A percentile compares a stretch with the other conserved stretches of the same genome.
phyloP scores from a whole-genome alignment of 2,329 filamentous ascomycete species.

The Phaeosphaeriaceae sp. region DNA sequence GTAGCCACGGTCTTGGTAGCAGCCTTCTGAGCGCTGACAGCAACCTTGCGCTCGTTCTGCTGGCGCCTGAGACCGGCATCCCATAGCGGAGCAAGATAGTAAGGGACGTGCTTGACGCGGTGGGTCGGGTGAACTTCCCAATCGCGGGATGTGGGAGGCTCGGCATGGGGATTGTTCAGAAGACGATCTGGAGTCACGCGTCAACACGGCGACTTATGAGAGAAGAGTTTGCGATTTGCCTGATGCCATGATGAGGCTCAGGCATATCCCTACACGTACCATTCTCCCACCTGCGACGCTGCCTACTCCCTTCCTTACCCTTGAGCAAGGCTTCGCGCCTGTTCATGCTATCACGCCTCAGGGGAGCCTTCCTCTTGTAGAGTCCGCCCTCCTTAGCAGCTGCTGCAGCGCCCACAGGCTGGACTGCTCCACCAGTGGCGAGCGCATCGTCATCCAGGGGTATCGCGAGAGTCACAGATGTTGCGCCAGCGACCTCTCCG shows the following conservation, averaged over 20 bases:
- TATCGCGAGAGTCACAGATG: slow-evolving; percentile 73
- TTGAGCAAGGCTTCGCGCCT: slow-evolving; percentile 79
- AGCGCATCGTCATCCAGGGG: slow-evolving; percentile 69
- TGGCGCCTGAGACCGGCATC: slow-evolving; percentile 56
- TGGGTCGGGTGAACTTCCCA: slow-evolving; percentile 86
- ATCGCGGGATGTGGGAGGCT: slow-evolving; percentile 82
- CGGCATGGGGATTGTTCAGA: slow-evolving; percentile 82
- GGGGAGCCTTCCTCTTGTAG: slow-evolving; percentile 61
- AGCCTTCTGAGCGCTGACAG: slow-evolving; percentile 41
- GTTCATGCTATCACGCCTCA: slow-evolving; percentile 69
- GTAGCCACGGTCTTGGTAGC: slow-evolving; percentile 45
- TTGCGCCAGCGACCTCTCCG: slow-evolving; percentile 54
- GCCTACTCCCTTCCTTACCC: slow-evolving; percentile 86
- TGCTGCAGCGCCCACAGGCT: slow-evolving; percentile 37
- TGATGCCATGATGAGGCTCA: neutral
- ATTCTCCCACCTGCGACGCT: slow-evolving; percentile 90
- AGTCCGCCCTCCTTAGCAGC: slow-evolving; percentile 55
- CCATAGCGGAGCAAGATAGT: slow-evolving; percentile 71
- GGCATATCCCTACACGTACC: slow-evolving; percentile 61
- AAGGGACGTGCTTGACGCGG: slow-evolving; percentile 79
- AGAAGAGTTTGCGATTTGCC: neutral
- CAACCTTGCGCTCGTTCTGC: slow-evolving; percentile 54
- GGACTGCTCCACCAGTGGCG: slow-evolving; percentile 20
- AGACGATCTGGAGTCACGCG: slow-evolving; percentile 71
- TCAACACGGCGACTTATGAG: neutral